Evolutionary conservation across 2,329 filamentous ascomycete genomes (phyloP).

Genomic region (Fusarium sp.): DNA sequence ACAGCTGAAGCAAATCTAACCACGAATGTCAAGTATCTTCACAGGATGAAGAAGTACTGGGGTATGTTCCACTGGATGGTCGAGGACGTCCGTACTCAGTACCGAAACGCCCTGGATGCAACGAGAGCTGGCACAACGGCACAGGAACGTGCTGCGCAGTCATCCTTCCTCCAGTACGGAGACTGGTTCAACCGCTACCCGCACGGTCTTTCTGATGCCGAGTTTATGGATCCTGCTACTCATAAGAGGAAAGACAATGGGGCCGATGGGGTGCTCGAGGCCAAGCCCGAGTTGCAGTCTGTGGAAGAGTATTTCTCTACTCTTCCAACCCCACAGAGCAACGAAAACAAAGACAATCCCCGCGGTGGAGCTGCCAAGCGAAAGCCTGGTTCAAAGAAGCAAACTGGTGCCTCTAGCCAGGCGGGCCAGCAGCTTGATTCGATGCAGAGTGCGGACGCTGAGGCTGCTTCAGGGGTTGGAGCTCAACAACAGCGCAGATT

Average conservation of each 20-base stretch:
- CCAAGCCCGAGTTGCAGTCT: conserved; percentile 90
- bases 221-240: conserved; percentile 81
- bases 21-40: conserved; percentile 88
- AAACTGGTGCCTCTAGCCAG: conserved; percentile 11
- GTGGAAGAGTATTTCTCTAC: conserved; percentile 94
- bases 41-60: conserved; percentile 97
- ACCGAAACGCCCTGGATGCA: conserved; percentile 86
- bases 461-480: conserved; percentile 21
- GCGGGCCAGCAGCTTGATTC: conserved; percentile 35
- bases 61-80: conserved; percentile 98
- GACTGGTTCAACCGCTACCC: conserved; percentile 98
- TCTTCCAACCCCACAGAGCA: conserved; percentile 69
- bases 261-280: conserved; percentile 88
- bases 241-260: conserved; percentile 78
- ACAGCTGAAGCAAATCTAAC: conserved; percentile 85
- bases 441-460: conserved; percentile 27
- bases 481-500: conserved; percentile 52
- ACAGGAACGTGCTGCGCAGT: conserved; percentile 59
- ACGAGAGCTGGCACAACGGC: conserved; percentile 72
- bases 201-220: conserved; percentile 85
- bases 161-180: conserved; percentile 89
- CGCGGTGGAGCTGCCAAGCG: conserved; percentile 46
- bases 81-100: conserved; percentile 90
- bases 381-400: conserved; percentile 53
- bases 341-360: conserved; percentile 49